Conservation (phyloP, 495 filamentous ascomycete species). For the Aspergillus affinis region DNA sequence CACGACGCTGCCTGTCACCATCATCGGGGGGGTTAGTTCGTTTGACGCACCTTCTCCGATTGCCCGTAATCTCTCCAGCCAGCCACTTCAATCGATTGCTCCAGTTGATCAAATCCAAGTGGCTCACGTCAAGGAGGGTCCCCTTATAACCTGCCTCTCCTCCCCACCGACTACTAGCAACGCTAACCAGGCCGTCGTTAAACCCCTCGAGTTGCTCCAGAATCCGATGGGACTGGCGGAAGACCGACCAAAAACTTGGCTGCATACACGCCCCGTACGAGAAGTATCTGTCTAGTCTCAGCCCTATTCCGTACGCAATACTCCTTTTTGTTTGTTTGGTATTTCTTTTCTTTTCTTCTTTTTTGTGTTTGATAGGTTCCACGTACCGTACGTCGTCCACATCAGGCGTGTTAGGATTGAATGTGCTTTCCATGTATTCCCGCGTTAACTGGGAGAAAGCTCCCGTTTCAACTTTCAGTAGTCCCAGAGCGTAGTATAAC, state of each 20-base stretch:
- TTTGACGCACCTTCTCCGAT: slow-evolving; percentile 58
- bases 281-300: slow-evolving; percentile 61
- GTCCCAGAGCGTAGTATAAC: slow-evolving; percentile 67
- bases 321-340: background rate
- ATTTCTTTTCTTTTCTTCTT: no score
- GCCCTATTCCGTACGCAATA: slow-evolving; percentile 14
- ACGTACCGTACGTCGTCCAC: slow-evolving; percentile 61
- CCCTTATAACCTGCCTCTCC: slow-evolving; percentile 69
- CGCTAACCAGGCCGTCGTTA: slow-evolving; percentile 93
- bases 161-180: slow-evolving; percentile 85
- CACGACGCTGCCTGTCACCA: no score
- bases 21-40: background rate
- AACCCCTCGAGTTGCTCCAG: slow-evolving; percentile 70
- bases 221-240: slow-evolving; percentile 69
- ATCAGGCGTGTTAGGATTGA: slow-evolving; percentile 81
- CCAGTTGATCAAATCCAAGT: slow-evolving; percentile 96
- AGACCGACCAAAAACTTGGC: slow-evolving; percentile 68
- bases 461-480: slow-evolving; percentile 69
- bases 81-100: slow-evolving; percentile 78
- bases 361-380: background rate
- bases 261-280: slow-evolving; percentile 82
- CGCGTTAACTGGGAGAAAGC: slow-evolving; percentile 85
- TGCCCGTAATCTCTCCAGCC: slow-evolving; percentile 64
- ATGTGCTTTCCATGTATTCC: slow-evolving; percentile 75
- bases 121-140: slow-evolving; percentile 82